Base-by-base conservation (phyloP, 192 early-diverging fungal species). In the Entomortierella parvispora region DNA sequence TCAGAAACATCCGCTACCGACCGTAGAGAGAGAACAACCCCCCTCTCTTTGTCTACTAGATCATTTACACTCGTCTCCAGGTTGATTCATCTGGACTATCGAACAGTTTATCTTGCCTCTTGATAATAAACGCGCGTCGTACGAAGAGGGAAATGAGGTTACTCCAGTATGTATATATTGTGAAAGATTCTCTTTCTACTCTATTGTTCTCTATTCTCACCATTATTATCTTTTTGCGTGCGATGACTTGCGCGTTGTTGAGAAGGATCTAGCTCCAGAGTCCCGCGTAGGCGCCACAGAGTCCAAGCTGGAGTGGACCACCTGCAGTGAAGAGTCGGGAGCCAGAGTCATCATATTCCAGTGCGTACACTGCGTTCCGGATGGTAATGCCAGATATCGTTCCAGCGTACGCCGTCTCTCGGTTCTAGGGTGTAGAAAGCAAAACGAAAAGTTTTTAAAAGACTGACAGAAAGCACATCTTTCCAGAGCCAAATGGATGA, bases 331-430 rank as follows among this genome's bases (percentile, higher is more conserved):
- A 88, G 40, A 92, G 56, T 26, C 62, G 76, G 15, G 76, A 77
- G n/a, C 80, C 67, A 2, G 68, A 59, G 23, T 62, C 58, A 43
- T 85, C 80, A 49, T 89, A 90, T 34, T 69, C 51, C 43, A 91
- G 61, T 28, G 87, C 66, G 58, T 92, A 93, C 15, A 92, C 58
- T 0, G 91, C 90, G 54, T 89, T 90, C 8, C 81, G 56, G 37
- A 88, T 81, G 22, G 82, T 68, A 1, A 68, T 63, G 28, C 86
- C 86, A 11, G 67, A 22, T 56, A 91, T 90, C 61, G 80, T 68
- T 25, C 50, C 69, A 22, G 72, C 69, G 25, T 85, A 89, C 12
- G 82, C 63, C 7, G 58, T 53, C 46, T 90, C 86, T 17, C 71
- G 80, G 43, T 71, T 67, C 76, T 82, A 66, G 25, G 15, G 47